phyloP scores from a whole-genome alignment of 768 basidiomycete species.

The Leccinum disarticulatum region DNA sequence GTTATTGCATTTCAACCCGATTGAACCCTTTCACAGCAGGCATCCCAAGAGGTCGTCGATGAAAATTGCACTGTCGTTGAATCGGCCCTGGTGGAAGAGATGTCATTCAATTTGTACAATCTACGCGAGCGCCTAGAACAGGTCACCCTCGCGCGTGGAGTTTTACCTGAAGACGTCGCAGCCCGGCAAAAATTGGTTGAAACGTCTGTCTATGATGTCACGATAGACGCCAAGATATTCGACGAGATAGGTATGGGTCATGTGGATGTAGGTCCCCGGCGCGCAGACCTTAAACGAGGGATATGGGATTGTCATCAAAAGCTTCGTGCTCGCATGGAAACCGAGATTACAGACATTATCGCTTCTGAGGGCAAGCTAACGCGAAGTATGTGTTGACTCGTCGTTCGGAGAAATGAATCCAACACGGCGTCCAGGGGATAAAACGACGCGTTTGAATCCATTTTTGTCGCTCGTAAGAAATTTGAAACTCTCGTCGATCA shows the following conservation, averaged over 20 bases:
- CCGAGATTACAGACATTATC: slow-evolving; percentile 50
- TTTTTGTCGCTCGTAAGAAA: slow-evolving; percentile 70
- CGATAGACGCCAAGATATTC: slow-evolving; percentile 53
- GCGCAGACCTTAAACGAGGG: slow-evolving; percentile 62
- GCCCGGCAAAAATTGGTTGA: slow-evolving; percentile 64
- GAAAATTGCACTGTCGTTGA: slow-evolving; percentile 11
- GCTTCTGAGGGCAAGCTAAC: slow-evolving; percentile 34
- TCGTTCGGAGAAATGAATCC: neutral
- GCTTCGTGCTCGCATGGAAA: slow-evolving; percentile 49
- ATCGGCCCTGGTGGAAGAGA: slow-evolving; percentile 32
- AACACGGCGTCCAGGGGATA: slow-evolving; percentile 13
- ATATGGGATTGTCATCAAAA: slow-evolving; percentile 86
- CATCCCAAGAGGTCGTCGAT: neutral
- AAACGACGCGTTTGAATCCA: slow-evolving; percentile 47
- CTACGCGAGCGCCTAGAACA: slow-evolving; percentile 68
- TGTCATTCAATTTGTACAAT: slow-evolving; percentile 75
- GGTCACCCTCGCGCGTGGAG: slow-evolving; percentile 59
- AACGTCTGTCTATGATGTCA: slow-evolving; percentile 34
- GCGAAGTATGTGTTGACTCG: slow-evolving; percentile 17
- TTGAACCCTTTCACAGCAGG: slow-evolving; percentile 9
- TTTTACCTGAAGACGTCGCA: slow-evolving; percentile 65
- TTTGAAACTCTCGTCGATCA: slow-evolving; percentile 83
- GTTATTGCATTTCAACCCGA: neutral
- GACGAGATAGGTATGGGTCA: slow-evolving; percentile 55
- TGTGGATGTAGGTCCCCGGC: slow-evolving; percentile 42